Percentiles rank a stretch among this genome's conserved stretches.
phyloP scores from a whole-genome alignment of 495 filamentous ascomycete species.

The Tuber calosporum region DNA sequence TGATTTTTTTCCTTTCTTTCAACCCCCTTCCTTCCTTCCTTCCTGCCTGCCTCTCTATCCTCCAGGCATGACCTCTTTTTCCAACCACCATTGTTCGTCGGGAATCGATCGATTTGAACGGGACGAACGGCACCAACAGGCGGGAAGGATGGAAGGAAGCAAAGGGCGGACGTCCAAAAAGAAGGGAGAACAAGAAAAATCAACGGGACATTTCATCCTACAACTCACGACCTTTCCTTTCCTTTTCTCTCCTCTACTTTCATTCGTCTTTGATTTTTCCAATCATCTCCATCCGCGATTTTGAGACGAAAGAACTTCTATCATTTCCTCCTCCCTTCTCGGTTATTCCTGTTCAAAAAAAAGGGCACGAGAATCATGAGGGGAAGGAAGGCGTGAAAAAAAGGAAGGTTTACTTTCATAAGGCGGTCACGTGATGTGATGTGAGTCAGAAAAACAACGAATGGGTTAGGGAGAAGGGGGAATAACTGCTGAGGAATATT shows the following conservation, averaged over 20 bases:
- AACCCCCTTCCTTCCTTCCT: not conserved
- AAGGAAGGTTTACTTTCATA: not conserved
- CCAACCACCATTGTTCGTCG: not conserved
- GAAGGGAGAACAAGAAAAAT: not conserved
- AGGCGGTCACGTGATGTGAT: slow-evolving; percentile 2
- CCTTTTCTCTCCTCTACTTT: not conserved
- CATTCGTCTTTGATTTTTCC: slow-evolving; percentile 1
- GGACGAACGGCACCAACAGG: not conserved
- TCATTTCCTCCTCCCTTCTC: not conserved
- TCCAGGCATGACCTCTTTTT: not conserved
- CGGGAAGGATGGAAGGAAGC: not conserved
- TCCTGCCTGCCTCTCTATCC: not conserved
- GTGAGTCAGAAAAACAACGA: slow-evolving; percentile 6
- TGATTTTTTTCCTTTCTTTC: not conserved
- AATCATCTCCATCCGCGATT: not conserved
- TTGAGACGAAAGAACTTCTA: not conserved
- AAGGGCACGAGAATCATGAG: not conserved
- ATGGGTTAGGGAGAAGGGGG: not conserved
- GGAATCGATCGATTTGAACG: not conserved
- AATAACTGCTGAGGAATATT: not conserved
- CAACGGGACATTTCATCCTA: not conserved
- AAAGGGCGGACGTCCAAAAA: not conserved
- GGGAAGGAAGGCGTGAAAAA: not conserved
- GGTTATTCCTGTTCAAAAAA: not conserved
- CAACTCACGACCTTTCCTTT: not conserved